A percentile compares a stretch with the other conserved stretches of the same genome.
Evolutionary conservation across 805 yeast genomes (phyloP).

Genomic region (Nakazawaea anatomiae): DNA sequence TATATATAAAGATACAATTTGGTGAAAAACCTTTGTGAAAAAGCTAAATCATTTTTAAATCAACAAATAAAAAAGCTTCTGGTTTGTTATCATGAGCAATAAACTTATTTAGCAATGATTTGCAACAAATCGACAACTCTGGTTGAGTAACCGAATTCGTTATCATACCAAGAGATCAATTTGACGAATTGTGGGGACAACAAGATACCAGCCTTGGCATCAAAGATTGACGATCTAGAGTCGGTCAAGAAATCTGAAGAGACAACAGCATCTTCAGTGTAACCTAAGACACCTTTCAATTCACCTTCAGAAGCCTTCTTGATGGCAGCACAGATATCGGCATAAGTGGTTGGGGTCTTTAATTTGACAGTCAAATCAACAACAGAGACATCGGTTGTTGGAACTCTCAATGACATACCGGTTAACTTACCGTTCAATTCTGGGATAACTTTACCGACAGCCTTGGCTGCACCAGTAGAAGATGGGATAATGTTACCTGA

Average conservation of each 20-base stretch:
- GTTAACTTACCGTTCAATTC: constrained; percentile 88
- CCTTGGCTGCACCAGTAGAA: constrained; percentile 97
- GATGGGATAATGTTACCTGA: constrained; percentile 94
- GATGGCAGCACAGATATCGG: constrained; percentile 71
- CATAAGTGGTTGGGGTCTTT: constrained; percentile 71
- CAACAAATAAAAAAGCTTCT: background rate
- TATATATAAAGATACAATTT: too few species aligned
- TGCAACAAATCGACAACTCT: constrained; percentile 89
- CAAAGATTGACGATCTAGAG: constrained; percentile 81
- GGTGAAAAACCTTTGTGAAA: too few species aligned
- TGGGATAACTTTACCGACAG: constrained; percentile 93
- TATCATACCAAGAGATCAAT: constrained; percentile 92
- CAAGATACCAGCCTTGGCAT: constrained; percentile 85
- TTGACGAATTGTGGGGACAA: constrained; percentile 85
- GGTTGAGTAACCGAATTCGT: constrained; percentile 94
- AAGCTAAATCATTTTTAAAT: background rate
- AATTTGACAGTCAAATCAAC: constrained; percentile 88
- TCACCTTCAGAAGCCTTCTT: constrained; percentile 73
- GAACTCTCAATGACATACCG: constrained; percentile 91
- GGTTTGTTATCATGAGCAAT: background rate
- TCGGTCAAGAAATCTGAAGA: constrained; percentile 86
- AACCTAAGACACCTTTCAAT: constrained; percentile 79
- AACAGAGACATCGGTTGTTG: constrained; percentile 89
- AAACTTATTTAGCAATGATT: constrained; percentile 54
- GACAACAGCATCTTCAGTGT: constrained; percentile 91